A percentile compares a stretch with the other conserved stretches of the same genome.
Conservation (phyloP, 805 yeast species). For the Wickerhamomyces kurtzmanii region DNA sequence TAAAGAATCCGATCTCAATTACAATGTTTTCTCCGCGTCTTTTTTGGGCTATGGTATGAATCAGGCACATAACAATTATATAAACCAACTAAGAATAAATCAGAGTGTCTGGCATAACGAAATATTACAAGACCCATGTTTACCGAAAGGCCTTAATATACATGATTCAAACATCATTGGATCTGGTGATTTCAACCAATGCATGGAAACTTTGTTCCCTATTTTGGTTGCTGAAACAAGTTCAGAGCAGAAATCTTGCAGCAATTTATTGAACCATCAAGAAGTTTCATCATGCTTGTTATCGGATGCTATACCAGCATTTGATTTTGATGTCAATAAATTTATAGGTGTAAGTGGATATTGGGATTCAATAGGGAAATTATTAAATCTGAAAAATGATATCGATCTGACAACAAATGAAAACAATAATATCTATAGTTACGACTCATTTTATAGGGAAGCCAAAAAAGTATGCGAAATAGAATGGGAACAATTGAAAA, state of each 20-base stretch:
- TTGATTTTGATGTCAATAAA: slow-evolving; percentile 45
- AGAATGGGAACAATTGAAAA: slow-evolving; percentile 25
- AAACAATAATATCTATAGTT: too few species aligned
- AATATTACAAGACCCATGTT: slow-evolving; percentile 40
- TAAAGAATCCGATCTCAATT: slow-evolving; percentile 17
- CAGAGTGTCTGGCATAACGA: slow-evolving; percentile 9
- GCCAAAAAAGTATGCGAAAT: too few species aligned
- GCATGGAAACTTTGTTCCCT: slow-evolving; percentile 37
- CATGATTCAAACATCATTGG: slow-evolving; percentile 29
- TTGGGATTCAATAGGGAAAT: too few species aligned
- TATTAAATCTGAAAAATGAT: too few species aligned
- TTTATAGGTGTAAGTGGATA: slow-evolving; percentile 62
- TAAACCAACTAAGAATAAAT: slow-evolving; percentile 29
- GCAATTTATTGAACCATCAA: slow-evolving; percentile 9
- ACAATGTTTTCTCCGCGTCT: slow-evolving; percentile 41
- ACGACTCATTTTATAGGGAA: too few species aligned
- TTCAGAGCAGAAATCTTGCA: slow-evolving; percentile 3
- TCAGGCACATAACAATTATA: slow-evolving; percentile 41
- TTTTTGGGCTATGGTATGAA: slow-evolving; percentile 53
- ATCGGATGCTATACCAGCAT: slow-evolving; percentile 41
- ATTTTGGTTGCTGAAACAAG: slow-evolving; percentile 21
- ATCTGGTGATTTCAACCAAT: slow-evolving; percentile 36
- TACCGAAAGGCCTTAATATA: slow-evolving; percentile 33
- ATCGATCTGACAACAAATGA: too few species aligned
- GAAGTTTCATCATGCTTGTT: slow-evolving; percentile 38